Base-by-base conservation (phyloP, 495 filamentous ascomycete species). In the Tuber calosporum region DNA sequence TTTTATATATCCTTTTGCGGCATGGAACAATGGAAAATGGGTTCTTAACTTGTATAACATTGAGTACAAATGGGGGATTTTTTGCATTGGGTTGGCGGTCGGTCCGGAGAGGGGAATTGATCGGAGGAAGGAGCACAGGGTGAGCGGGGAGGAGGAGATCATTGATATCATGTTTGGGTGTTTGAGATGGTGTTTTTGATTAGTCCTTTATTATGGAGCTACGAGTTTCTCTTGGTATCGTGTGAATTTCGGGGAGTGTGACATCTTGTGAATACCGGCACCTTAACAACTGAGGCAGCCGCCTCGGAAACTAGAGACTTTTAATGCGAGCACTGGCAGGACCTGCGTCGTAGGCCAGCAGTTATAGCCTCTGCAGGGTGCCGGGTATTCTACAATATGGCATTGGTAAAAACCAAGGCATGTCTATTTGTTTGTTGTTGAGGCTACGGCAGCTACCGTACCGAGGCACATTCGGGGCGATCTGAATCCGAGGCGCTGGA, bases 1-100 rank as follows among this genome's bases (percentile, higher is more conserved):
- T 62, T 62, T 62, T 62, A 30, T 62, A 58, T 58, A 62, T 62
- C 26, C 30, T 62, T 62, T 62, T 62, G 53, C 53, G 53, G 53
- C 53, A 62, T 62, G 53, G 53, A 34, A 62, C 53, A 62, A 62
- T 62, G 53, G 26, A 34, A 62, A 62, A 62, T 62, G 26, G 26
- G 26, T 62, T 62, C 34, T 62, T 22, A 34, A 30, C 53, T 62
- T 62, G 53, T 62, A 62, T 62, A 62, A 62, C 53, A 62, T 30
- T 62, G 26, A 62, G 53, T 62, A 62, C 53, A 30, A 34, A 62
- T 34, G 53, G 53, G 53, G 53, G 53, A 34, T 34, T 62, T 62
- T 26, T 62, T 62, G 53, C 53, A 34, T 62, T 62, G 26, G 13
- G 53, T 62, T 17, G 53, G 53, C 26, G 26, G 53, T n/a, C 26